Evolutionary conservation across 2,329 filamentous ascomycete species (phyloP).

Genomic region (Fusarium oxysporum): DNA sequence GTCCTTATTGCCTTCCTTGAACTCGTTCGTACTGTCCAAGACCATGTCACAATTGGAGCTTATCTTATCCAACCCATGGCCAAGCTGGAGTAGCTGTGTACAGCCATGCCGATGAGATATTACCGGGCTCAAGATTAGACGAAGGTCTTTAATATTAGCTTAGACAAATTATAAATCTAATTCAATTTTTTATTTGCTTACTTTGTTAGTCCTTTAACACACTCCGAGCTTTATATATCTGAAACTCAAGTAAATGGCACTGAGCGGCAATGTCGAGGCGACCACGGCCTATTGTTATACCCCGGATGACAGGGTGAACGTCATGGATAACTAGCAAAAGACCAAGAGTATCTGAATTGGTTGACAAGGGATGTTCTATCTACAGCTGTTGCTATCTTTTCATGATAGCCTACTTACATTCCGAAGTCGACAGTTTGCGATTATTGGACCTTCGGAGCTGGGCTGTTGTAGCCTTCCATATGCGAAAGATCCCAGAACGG

Average conservation of each 20-base stretch:
- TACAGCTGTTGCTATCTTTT: fast-evolving
- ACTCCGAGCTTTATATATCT: neutral
- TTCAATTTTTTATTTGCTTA: neutral
- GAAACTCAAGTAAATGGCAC: neutral
- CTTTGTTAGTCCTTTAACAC: too few species aligned
- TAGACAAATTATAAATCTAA: neutral
- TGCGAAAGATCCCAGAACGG: neutral
- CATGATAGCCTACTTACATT: fast-evolving
- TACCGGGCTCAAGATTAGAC: neutral
- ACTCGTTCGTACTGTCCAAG: fast-evolving
- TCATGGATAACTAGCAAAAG: neutral
- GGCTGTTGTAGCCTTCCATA: fast-evolving
- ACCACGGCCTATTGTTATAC: neutral
- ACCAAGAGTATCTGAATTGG: fast-evolving
- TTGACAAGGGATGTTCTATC: fast-evolving
- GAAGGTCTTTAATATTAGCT: neutral
- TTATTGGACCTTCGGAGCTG: fast-evolving
- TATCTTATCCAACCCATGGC: too few species aligned
- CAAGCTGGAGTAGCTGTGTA: too few species aligned
- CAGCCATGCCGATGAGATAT: neutral
- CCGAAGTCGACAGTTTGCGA: fast-evolving
- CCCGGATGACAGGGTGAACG: fast-evolving
- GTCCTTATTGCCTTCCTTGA: neutral
- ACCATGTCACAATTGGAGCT: too few species aligned
- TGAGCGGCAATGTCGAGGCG: fast-evolving